Evolutionary conservation across 2,329 filamentous ascomycete species (phyloP), one percentile per base, ranked within the genome.

Genomic region (Penicillium paneum): DNA sequence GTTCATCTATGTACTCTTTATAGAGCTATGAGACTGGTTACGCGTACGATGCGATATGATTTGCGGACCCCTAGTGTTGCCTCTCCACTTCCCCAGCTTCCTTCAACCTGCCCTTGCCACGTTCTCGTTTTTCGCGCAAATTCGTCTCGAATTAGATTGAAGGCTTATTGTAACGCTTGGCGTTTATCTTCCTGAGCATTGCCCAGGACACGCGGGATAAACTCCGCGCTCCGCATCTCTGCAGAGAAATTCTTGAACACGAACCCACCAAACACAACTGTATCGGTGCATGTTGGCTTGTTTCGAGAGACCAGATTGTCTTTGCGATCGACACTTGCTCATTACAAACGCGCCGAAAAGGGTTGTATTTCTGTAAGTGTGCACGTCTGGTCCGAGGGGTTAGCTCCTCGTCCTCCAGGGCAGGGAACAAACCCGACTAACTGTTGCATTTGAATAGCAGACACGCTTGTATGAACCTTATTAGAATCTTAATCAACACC

Each of bases 81-180:
- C 51, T 49, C 46, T 54, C 46, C 39, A 40, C 39, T 54, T 54
- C 52, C 39, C 52, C 39, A 43, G 46, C 32, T 43, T 50, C 39
- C 24, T 40, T 44, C 5, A 29, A 39, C 17, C 29, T 47, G 43
- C 21, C 21, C 31, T 49, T 43, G 44, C 49, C 42, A 52, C 49
- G 49, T 47, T 42, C 34, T 54, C 31, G 13, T 15, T 54, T 19
- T 29, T 34, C 32, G 17, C 32, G 32, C 39, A 17, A 10, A 39
- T 36, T 35, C 11, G 2, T 32, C 7, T 42, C 39, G 44, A 21
- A 29, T 54, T 11, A 3, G 19, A 48, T 29, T 38, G 19, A 42
- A 15, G 19, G 31, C 36, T 48, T 15, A 32, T 32, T 34, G 29
- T 10, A 10, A 31, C 13, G 31, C 12, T 44, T 44, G 46, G 39